Base-by-base conservation (phyloP, 2,329 filamentous ascomycete genomes). In the Mycosphaerelloides madeirae region DNA sequence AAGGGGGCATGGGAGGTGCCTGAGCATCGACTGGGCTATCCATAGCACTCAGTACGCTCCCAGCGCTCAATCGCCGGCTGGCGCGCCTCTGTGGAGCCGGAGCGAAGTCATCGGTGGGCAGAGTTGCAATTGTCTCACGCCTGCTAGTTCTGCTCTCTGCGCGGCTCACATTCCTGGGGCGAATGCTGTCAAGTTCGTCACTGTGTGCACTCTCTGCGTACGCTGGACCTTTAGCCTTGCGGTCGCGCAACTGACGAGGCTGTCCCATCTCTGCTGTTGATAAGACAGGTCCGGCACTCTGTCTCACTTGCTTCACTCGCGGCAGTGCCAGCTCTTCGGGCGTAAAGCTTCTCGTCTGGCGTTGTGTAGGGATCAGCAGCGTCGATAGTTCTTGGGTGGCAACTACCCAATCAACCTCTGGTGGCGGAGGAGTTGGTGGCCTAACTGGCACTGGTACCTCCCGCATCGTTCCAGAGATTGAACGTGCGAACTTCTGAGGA, bases 301-400 rank as follows among this genome's bases (percentile, higher is more conserved):
- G 80, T 5, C 80, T 78, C 53, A 91, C 87, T 46, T 73, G 73
- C 59, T 72, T 74, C 9, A 57, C 77, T 72, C 57, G 84, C 70
- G 50, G 74, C 68, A 55, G 81, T 68, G 42, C 78, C 6, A 97
- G 74, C 35, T 96, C 89, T 55, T 94, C 86, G 7, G 83, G 77
- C 25, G 74, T 84, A 65, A 78, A 87, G 67, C 89, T 95, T 41
- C 75, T 76, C 0, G 85, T 89, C 55, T 88, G 80, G 3, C 89
- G 79, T 53, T 84, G 76, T 0, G 73, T 74, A 0, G 91, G 93
- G 44, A 96, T 85, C 16, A 97, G 76, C 3, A 94, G 65, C 61
- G 87, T 89, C 58, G 82, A 86, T 11, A 97, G 70, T 62, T 95
- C 89, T 56, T 87, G 79, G 0, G 87, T 79, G n/a, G 90, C 89